These are phyloP conservation scores for Mycena maculata DNA, from an alignment of 768 basidiomycete genomes.

Conservation along the genomic window DNA sequence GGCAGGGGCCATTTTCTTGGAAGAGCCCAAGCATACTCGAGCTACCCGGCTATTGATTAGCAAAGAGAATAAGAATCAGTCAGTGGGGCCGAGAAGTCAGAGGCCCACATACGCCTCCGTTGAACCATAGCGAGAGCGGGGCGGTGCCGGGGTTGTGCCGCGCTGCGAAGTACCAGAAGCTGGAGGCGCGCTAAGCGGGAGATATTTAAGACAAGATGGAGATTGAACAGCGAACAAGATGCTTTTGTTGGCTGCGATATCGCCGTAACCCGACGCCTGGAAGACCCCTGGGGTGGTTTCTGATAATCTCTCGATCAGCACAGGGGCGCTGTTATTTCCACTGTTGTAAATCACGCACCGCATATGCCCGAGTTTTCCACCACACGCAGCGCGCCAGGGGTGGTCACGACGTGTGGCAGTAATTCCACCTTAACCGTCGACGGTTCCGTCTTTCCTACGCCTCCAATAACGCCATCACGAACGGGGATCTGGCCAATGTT, in stretches of 20 bases:
- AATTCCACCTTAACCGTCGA: neutral
- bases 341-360: slow-evolving; percentile 47
- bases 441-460: slow-evolving; percentile 8
- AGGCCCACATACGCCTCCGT: slow-evolving; percentile 62
- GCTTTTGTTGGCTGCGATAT: slow-evolving; percentile 66
- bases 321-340: neutral
- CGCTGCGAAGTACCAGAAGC: slow-evolving; percentile 79
- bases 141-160: slow-evolving; percentile 69
- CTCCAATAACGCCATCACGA: slow-evolving; percentile 27
- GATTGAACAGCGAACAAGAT: slow-evolving; percentile 56
- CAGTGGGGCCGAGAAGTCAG: slow-evolving; percentile 19
- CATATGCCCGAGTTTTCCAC: slow-evolving; percentile 73
- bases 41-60: slow-evolving; percentile 60
- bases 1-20: slow-evolving; percentile 83
- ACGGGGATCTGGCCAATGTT: slow-evolving; percentile 28
- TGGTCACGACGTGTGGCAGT: slow-evolving; percentile 38
- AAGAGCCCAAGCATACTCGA: slow-evolving; percentile 75
- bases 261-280: slow-evolving; percentile 74
- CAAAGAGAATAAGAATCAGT: neutral
- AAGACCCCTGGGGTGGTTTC: slow-evolving; percentile 73
- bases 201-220: neutral
- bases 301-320: slow-evolving; percentile 29
- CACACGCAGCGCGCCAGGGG: slow-evolving; percentile 64
- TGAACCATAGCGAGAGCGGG: slow-evolving; percentile 76
- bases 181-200: slow-evolving; percentile 37